Conservation (phyloP, 2,329 filamentous ascomycete genomes). For the Diaporthe amygdali region DNA sequence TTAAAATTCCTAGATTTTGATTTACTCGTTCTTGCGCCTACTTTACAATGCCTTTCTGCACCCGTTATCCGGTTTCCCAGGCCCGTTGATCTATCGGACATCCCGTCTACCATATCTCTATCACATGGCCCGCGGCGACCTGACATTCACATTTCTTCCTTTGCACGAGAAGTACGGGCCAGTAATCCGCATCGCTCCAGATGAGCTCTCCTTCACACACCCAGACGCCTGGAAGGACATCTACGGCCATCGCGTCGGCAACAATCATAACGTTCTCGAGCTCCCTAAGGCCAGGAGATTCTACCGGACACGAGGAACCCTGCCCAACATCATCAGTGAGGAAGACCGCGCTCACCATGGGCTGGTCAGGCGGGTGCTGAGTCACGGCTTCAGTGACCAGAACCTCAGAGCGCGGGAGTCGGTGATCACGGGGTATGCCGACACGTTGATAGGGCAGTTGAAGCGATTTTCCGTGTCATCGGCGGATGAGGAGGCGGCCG, state of each 20-base stretch:
- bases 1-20: not conserved
- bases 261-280: slow-evolving; percentile 22
- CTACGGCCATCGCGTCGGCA: slow-evolving; percentile 29
- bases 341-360: slow-evolving; percentile 23
- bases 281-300: slow-evolving; percentile 24
- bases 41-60: slow-evolving; percentile 34
- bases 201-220: slow-evolving; percentile 45
- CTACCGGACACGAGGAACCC: slow-evolving; percentile 24
- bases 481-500: not conserved
- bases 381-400: slow-evolving; percentile 30
- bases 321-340: slow-evolving; percentile 22
- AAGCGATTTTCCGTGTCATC: not conserved
- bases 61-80: slow-evolving; percentile 32
- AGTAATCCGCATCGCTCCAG: slow-evolving; percentile 47
- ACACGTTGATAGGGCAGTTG: slow-evolving; percentile 25
- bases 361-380: slow-evolving; percentile 23
- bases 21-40: slow-evolving; percentile 18
- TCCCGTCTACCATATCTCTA: slow-evolving; percentile 44
- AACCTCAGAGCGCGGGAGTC: slow-evolving; percentile 27
- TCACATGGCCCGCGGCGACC: slow-evolving; percentile 85
- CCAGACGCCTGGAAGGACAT: slow-evolving; percentile 41
- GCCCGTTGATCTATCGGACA: slow-evolving; percentile 30
- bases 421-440: slow-evolving; percentile 23
- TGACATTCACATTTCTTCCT: slow-evolving; percentile 48
- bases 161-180: slow-evolving; percentile 43